Evolutionary conservation across 169 alveolate genomes (phyloP).

Genomic region (Theileria luwenshuni): DNA sequence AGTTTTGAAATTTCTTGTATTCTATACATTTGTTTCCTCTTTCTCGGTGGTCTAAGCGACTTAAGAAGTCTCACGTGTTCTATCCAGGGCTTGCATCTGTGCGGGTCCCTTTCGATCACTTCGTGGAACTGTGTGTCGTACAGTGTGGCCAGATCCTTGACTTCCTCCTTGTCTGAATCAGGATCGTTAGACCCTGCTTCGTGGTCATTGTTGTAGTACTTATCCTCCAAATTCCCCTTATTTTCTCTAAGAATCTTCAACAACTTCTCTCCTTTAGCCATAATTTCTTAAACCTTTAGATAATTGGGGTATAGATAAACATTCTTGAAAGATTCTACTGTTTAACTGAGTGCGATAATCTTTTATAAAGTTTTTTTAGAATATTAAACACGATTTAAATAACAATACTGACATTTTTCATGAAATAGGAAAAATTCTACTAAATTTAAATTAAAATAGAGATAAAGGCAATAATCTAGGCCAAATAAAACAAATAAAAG

Average conservation of each 20-base stretch:
- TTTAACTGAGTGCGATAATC: too few species aligned
- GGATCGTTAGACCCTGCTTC: neutral
- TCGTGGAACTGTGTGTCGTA: slow-evolving; percentile 62
- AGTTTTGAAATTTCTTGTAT: slow-evolving; percentile 44
- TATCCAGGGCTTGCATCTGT: slow-evolving; percentile 62
- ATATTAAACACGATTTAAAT: neutral
- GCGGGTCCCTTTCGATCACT: slow-evolving; percentile 57
- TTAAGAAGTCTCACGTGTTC: slow-evolving; percentile 58
- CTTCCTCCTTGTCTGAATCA: neutral
- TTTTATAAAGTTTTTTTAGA: neutral
- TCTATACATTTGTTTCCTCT: slow-evolving; percentile 24
- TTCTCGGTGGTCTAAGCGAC: slow-evolving; percentile 54
- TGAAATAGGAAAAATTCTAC: neutral
- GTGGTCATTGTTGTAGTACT: neutral
- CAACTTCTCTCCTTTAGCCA: slow-evolving; percentile 6
- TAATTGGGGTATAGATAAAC: neutral
- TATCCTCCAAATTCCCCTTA: neutral
- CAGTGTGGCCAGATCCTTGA: slow-evolving; percentile 53
- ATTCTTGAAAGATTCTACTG: neutral
- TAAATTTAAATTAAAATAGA: neutral
- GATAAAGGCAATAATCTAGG: too few species aligned
- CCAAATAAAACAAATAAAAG: too few species aligned
- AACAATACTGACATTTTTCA: neutral
- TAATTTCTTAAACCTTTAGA: neutral
- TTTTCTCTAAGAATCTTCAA: neutral